Percentiles rank a stretch among this genome's conserved stretches.
Evolutionary conservation across 805 yeast species (phyloP).

Genomic region (Wickerhamomyces pijperi): DNA sequence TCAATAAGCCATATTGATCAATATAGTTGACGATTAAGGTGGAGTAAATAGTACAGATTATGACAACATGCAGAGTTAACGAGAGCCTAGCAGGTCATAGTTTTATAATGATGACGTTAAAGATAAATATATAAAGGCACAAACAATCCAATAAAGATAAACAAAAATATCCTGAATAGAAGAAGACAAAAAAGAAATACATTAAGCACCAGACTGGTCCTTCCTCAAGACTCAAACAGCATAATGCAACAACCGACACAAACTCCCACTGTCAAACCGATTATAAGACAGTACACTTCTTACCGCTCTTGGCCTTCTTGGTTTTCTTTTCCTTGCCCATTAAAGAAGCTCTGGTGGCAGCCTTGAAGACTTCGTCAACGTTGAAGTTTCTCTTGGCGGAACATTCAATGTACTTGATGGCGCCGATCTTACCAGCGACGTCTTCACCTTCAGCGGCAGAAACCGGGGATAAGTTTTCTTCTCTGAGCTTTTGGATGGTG

Average conservation of each 20-base stretch:
- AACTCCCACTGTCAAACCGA: neutral
- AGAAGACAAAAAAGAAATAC: too few relatives aligned
- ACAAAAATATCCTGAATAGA: too few relatives aligned
- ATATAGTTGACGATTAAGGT: too few relatives aligned
- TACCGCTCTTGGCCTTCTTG: constrained; percentile 37
- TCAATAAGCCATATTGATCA: too few relatives aligned
- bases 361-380: constrained; percentile 86
- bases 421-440: constrained; percentile 85
- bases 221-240: too few relatives aligned
- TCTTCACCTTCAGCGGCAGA: constrained; percentile 72
- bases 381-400: constrained; percentile 87
- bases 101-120: neutral
- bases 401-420: constrained; percentile 79
- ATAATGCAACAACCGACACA: neutral
- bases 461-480: constrained; percentile 73
- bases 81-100: neutral
- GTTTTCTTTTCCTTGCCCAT: constrained; percentile 30
- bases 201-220: too few relatives aligned
- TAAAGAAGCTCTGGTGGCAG: constrained; percentile 86
- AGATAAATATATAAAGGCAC: neutral
- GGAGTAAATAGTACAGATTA: too few relatives aligned
- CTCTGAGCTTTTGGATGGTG: constrained; percentile 64
- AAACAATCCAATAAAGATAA: neutral
- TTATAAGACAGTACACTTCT: constrained; percentile 59
- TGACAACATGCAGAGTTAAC: too few relatives aligned